Evolutionary conservation across 768 basidiomycete species (phyloP), one percentile per base, ranked within the genome.

Genomic region (Suillus clintonianus): DNA sequence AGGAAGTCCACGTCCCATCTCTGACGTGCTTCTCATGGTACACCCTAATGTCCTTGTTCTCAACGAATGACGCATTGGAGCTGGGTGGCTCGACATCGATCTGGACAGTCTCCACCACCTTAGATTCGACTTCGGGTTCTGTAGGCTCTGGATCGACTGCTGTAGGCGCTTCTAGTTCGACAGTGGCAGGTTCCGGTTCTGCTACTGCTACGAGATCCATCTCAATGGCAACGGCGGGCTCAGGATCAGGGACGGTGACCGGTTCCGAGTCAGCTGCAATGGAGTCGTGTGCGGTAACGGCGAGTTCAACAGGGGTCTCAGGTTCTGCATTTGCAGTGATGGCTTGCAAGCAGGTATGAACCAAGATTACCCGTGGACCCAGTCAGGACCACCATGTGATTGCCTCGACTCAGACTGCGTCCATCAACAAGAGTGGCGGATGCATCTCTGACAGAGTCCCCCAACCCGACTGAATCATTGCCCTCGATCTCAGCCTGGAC

Each of bases 31-130:
- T 48, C 96, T 95, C 55, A 97, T 97, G 94, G 95, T 96, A 55
- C 95, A 99, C 80, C 97, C 97, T 56, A 96, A 97, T 73, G 97
- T 98, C 78, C 89, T 98, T 72, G 93, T 97, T 68, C 86, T 99
- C 62, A 3, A 59, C 13, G 42, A 62, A 47, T 17, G 62, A 62
- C 3, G 6, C 24, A 17, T 30, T 59, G 22, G 62, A 47, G 34
- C 55, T 59, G 24, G 62, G 62, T 45, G 57, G n/a, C 47, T 62
- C 63, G 15, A 64, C 30, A 19, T 43, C 63, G 10, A 61, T 61
- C 30, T 48, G 22, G 14, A 61, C 37, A 24, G 59, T 58, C 30
- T 53, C 59, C n/a, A 22, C 19, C 19, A 24, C 30, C 30, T 10
- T 19, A 48, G 48, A 11, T 7, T 60, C 30, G 55, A 19, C 30